Evolutionary conservation across 371 early-diverging fungal species (phyloP).

Genomic region (Lichtheimia ramosa): DNA sequence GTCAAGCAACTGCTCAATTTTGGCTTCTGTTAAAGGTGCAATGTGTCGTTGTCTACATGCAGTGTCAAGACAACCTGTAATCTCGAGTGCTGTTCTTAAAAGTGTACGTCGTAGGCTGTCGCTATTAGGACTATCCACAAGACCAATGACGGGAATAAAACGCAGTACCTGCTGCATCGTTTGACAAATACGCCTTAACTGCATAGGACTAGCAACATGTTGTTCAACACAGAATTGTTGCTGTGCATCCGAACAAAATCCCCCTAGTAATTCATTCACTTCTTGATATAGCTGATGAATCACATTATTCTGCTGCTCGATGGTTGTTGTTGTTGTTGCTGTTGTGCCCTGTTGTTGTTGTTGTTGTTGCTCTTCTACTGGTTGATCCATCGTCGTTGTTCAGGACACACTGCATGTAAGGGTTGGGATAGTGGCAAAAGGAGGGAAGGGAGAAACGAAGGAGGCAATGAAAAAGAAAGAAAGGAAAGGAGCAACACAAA

Average conservation of each 20-base stretch:
- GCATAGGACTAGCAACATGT: conserved; percentile 15
- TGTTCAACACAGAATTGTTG: conserved; percentile 21
- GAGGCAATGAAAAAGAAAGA: conserved; percentile 1
- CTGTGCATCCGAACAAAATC: conserved; percentile 18
- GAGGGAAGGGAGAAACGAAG: neutral
- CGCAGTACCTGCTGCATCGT: conserved; percentile 20
- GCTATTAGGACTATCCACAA: conserved; percentile 5
- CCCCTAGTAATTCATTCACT: conserved; percentile 14
- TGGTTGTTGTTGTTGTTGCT: neutral
- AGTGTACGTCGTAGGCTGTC: conserved; percentile 16
- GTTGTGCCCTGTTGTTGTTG: neutral
- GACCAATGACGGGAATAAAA: conserved; percentile 13
- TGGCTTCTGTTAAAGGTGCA: conserved; percentile 6
- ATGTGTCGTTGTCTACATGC: conserved; percentile 22
- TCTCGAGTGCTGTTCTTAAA: conserved; percentile 10
- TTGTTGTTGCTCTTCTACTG: neutral
- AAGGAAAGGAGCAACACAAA: neutral
- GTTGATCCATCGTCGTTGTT: neutral
- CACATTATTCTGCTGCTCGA: too few relatives aligned
- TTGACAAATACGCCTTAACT: conserved; percentile 20
- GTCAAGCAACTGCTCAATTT: conserved; percentile 12
- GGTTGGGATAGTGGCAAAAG: neutral
- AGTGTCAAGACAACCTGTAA: conserved; percentile 12
- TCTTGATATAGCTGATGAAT: conserved; percentile 20
- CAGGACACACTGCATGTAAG: neutral